phyloP scores from a whole-genome alignment of 345 rosid species.

The Linum usitatissimum region DNA sequence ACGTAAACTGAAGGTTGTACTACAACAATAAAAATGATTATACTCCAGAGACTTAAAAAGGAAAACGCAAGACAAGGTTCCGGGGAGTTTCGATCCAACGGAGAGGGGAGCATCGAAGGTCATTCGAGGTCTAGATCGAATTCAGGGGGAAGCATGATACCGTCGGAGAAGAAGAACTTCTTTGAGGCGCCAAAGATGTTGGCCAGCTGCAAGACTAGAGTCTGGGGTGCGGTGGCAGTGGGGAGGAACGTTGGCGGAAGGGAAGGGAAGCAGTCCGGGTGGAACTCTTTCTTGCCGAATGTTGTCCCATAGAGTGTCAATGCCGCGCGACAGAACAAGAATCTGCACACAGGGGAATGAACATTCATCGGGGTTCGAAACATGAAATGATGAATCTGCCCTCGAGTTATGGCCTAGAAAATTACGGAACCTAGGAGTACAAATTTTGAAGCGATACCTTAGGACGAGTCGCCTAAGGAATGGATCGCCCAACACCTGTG shows the following conservation, averaged over 20 bases:
- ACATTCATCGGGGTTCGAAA: neutral
- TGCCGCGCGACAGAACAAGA: slow-evolving; percentile 65
- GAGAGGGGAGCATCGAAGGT: neutral
- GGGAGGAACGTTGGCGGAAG: slow-evolving; percentile 52
- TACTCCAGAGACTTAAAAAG: neutral
- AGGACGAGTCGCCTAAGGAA: slow-evolving; percentile 75
- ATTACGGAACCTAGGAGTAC: neutral
- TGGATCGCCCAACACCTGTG: slow-evolving; percentile 73
- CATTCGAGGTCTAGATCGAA: neutral
- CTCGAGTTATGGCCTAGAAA: neutral
- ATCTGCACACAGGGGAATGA: slow-evolving; percentile 32
- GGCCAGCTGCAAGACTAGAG: slow-evolving; percentile 48
- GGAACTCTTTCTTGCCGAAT: slow-evolving; percentile 46
- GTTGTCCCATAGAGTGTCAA: slow-evolving; percentile 42
- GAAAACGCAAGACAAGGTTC: neutral
- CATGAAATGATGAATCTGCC: neutral
- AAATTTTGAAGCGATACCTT: slow-evolving; percentile 35
- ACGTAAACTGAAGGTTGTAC: neutral
- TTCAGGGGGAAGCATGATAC: slow-evolving; percentile 20
- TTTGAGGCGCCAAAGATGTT: slow-evolving; percentile 40
- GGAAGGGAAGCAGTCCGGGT: slow-evolving; percentile 62
- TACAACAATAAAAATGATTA: neutral
- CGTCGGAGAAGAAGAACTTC: slow-evolving; percentile 47
- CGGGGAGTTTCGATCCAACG: neutral
- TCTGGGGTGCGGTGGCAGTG: slow-evolving; percentile 31